phyloP scores from a whole-genome alignment of 2,329 filamentous ascomycete genomes.

The Aaosphaeria pasadenensis region DNA sequence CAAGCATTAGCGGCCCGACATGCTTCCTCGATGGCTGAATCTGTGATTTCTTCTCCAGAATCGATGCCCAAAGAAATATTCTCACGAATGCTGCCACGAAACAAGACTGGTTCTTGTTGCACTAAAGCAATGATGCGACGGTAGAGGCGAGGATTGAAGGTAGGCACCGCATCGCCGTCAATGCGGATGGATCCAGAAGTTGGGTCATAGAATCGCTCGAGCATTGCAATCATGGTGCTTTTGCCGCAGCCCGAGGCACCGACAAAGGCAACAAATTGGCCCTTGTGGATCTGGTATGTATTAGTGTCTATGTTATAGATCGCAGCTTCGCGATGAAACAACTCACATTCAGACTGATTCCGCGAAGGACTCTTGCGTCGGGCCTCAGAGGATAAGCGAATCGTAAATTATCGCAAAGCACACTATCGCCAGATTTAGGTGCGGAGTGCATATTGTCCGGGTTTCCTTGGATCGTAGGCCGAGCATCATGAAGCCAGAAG shows the following conservation, averaged over 20 bases:
- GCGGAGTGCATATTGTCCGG: no score
- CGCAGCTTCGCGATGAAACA: conserved; percentile 74
- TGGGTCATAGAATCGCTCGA: conserved; percentile 88
- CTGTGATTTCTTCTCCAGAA: conserved; percentile 64
- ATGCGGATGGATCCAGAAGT: conserved; percentile 76
- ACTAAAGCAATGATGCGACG: conserved; percentile 86
- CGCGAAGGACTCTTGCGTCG: conserved; percentile 83
- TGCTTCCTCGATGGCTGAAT: conserved; percentile 71
- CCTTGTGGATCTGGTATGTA: conserved; percentile 36
- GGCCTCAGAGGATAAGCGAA: conserved; percentile 93
- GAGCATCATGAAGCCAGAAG: no score
- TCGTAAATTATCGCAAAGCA: conserved; percentile 60
- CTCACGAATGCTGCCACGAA: conserved; percentile 76
- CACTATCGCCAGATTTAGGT: no score
- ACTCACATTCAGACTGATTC: conserved; percentile 73
- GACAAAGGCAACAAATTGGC: conserved; percentile 82
- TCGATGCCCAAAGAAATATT: conserved; percentile 75
- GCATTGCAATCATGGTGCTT: conserved; percentile 82
- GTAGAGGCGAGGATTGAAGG: conserved; percentile 79
- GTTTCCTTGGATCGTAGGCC: no score
- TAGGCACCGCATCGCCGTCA: conserved; percentile 74
- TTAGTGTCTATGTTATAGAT: no score
- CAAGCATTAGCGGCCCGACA: conserved; percentile 89
- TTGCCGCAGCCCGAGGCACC: conserved; percentile 93
- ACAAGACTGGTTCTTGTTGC: conserved; percentile 84